These are phyloP conservation scores for Saccharomyces hybrid DNA, from an alignment of 1,139 yeast species.

Conservation along the genomic window DNA sequence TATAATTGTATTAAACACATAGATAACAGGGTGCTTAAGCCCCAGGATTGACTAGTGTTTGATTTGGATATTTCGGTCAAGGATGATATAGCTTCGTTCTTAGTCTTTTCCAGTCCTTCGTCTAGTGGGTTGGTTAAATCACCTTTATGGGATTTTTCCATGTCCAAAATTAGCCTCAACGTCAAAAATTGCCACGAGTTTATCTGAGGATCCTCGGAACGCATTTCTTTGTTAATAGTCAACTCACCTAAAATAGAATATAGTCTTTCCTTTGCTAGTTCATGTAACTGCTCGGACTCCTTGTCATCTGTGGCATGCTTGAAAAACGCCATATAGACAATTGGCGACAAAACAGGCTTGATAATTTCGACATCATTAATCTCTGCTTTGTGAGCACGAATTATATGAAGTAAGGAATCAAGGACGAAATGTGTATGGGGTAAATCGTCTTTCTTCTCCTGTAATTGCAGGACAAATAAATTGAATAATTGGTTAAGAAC, in stretches of 20 bases:
- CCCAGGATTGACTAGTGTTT: conserved; percentile 29
- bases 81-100: conserved; percentile 44
- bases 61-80: conserved; percentile 43
- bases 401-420: conserved; percentile 55
- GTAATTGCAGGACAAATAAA: conserved; percentile 9
- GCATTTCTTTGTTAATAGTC: conserved; percentile 30
- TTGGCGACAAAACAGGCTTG: conserved; percentile 43
- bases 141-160: conserved; percentile 26
- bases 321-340: conserved; percentile 55
- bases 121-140: conserved; percentile 44
- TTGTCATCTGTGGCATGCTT: conserved; percentile 11
- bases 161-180: conserved; percentile 32
- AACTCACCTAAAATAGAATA: conserved; percentile 59
- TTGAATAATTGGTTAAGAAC: conserved; percentile 29
- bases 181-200: conserved; percentile 56
- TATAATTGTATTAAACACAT: conserved; percentile 74
- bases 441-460: conserved; percentile 19
- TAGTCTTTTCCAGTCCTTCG: conserved; percentile 44
- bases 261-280: conserved; percentile 51
- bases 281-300: conserved; percentile 16
- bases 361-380: conserved; percentile 32
- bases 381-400: conserved; percentile 42
- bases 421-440: conserved; percentile 50
- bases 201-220: conserved; percentile 18
- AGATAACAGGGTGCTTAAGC: conserved; percentile 61